A percentile compares a stretch with the other conserved stretches of the same genome.
phyloP scores from a whole-genome alignment of 257 asterid genomes.

The Jacaranda mimosifolia region DNA sequence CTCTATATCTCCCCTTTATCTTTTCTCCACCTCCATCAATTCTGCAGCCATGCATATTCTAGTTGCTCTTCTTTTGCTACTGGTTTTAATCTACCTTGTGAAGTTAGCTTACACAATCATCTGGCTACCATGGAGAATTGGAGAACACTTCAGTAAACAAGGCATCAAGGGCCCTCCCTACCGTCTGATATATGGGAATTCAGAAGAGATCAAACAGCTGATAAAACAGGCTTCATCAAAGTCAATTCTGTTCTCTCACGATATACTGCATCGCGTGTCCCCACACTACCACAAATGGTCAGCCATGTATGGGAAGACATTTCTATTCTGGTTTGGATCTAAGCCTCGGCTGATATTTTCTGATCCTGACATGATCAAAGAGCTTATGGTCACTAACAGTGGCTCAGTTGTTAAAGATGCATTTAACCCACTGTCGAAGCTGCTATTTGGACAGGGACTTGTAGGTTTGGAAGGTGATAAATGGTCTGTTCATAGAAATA shows the following conservation, averaged over 20 bases:
- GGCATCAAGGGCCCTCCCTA: slow-evolving; percentile 54
- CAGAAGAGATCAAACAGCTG: slow-evolving; percentile 38
- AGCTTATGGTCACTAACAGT: slow-evolving; percentile 40
- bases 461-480: slow-evolving; percentile 46
- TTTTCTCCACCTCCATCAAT: not conserved
- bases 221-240: slow-evolving; percentile 48
- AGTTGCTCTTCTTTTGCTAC: slow-evolving; percentile 1
- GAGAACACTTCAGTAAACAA: slow-evolving; percentile 45
- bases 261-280: slow-evolving; percentile 45
- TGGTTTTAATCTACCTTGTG: slow-evolving; percentile 17
- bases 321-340: slow-evolving; percentile 59
- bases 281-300: slow-evolving; percentile 64
- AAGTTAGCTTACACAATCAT: slow-evolving; percentile 34
- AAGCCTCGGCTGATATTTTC: slow-evolving; percentile 50
- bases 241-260: slow-evolving; percentile 42
- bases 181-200: slow-evolving; percentile 51
- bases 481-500: slow-evolving; percentile 51
- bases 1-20: not conserved
- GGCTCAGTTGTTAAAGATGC: slow-evolving; percentile 35
- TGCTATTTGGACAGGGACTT: slow-evolving; percentile 56
- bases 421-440: slow-evolving; percentile 46
- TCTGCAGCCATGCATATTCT: slow-evolving; percentile 19
- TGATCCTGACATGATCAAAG: slow-evolving; percentile 52
- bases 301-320: slow-evolving; percentile 46
- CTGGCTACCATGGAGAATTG: slow-evolving; percentile 47